These are phyloP conservation scores for Plantago major DNA, from an alignment of 257 asterid species.

Conservation along the genomic window DNA sequence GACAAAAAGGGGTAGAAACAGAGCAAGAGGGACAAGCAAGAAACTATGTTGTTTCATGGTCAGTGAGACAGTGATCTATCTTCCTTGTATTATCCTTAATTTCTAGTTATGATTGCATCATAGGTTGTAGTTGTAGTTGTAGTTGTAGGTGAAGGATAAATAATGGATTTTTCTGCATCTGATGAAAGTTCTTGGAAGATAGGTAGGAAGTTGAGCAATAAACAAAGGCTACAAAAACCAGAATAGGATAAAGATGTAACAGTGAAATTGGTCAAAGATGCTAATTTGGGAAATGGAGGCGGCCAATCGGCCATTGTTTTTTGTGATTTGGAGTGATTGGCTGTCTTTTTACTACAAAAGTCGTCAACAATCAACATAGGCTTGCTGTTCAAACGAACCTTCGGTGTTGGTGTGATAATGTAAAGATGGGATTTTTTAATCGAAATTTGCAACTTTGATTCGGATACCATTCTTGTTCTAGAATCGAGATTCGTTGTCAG, in stretches of 20 bases:
- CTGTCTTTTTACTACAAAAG: neutral
- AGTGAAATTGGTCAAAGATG: constrained; percentile 1
- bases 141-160: neutral
- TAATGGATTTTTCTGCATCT: neutral
- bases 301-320: constrained; percentile 7
- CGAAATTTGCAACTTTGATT: no score
- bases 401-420: neutral
- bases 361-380: constrained; percentile 8
- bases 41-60: constrained; percentile 29
- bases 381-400: neutral
- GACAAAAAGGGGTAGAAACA: constrained; percentile 18
- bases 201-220: neutral
- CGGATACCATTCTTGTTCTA: no score
- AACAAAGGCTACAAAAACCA: neutral
- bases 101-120: neutral
- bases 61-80: no score
- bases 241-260: neutral
- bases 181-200: neutral
- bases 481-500: no score
- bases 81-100: no score
- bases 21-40: constrained; percentile 28
- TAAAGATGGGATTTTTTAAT: no score
- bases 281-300: neutral
- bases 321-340: constrained; percentile 3
- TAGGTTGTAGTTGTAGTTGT: no score